phyloP scores from a whole-genome alignment of 2,329 filamentous ascomycete genomes.

The Xenoacremonium recifei region DNA sequence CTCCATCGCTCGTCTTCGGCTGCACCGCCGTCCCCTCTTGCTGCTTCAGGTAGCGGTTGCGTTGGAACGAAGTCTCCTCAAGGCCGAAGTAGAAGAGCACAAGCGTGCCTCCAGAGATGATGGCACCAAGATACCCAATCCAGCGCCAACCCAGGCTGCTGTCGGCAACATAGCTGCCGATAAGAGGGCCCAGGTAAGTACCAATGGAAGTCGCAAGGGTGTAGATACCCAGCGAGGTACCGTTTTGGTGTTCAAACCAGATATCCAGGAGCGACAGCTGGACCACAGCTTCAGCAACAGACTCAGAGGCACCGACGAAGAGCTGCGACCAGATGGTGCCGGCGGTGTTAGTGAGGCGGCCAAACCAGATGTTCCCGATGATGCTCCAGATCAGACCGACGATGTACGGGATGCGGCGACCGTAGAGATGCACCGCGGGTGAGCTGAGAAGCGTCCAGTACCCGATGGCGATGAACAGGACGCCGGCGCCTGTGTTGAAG shows the following conservation, averaged over 20 bases:
- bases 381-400: conserved; percentile 49
- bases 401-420: conserved; percentile 53
- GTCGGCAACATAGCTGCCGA: conserved; percentile 49
- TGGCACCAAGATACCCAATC: conserved; percentile 51
- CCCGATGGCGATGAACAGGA: conserved; percentile 55
- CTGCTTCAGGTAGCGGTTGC: conserved; percentile 35
- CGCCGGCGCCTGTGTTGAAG: conserved; percentile 56
- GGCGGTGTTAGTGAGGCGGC: conserved; percentile 37
- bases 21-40: not conserved
- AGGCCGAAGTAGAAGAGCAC: conserved; percentile 49
- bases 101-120: conserved; percentile 47
- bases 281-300: conserved; percentile 54
- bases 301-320: conserved; percentile 56
- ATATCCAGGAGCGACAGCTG: conserved; percentile 57
- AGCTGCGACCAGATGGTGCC: conserved; percentile 56
- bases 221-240: conserved; percentile 53
- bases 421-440: conserved; percentile 53
- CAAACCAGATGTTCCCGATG: conserved; percentile 54
- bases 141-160: conserved; percentile 51
- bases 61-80: conserved; percentile 52
- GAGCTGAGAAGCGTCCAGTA: conserved; percentile 54
- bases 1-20: not conserved
- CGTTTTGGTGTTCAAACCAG: conserved; percentile 57
- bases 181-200: conserved; percentile 53
- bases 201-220: conserved; percentile 55